phyloP scores from a whole-genome alignment of 306 rosid species.

The Citrullus colocynthis region DNA sequence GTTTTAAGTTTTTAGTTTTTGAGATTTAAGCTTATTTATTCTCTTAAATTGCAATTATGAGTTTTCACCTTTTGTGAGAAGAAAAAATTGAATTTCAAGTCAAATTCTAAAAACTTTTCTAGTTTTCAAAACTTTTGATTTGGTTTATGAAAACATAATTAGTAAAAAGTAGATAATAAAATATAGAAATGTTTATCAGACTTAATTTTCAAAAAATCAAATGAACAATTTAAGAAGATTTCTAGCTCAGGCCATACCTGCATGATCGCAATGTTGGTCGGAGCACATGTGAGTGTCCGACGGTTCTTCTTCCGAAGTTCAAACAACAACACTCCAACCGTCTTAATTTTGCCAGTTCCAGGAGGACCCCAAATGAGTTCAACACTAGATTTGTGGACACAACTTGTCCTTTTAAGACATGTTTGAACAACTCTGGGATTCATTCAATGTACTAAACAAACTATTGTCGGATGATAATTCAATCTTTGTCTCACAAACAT shows the following conservation, averaged over 20 bases:
- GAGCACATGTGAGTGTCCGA: constrained; percentile 63
- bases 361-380: constrained; percentile 86
- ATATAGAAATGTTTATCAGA: no score
- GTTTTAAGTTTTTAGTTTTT: no score
- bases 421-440: constrained; percentile 37
- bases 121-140: no score
- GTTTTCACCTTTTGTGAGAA: no score
- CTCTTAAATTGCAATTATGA: no score
- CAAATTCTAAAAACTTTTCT: no score
- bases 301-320: constrained; percentile 24
- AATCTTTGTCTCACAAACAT: background rate
- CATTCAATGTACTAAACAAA: constrained; percentile 29
- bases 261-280: constrained; percentile 59
- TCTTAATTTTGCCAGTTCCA: constrained; percentile 71
- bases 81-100: no score
- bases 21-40: no score
- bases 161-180: no score
- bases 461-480: background rate
- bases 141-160: no score
- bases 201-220: no score
- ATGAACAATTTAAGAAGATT: no score
- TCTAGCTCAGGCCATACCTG: constrained; percentile 10
- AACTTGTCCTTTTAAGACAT: constrained; percentile 26
- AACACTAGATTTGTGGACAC: constrained; percentile 23
- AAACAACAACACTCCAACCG: constrained; percentile 32